These are phyloP conservation scores for Circinella minor DNA, from an alignment of 371 early-diverging fungal genomes.

Conservation along the genomic window DNA sequence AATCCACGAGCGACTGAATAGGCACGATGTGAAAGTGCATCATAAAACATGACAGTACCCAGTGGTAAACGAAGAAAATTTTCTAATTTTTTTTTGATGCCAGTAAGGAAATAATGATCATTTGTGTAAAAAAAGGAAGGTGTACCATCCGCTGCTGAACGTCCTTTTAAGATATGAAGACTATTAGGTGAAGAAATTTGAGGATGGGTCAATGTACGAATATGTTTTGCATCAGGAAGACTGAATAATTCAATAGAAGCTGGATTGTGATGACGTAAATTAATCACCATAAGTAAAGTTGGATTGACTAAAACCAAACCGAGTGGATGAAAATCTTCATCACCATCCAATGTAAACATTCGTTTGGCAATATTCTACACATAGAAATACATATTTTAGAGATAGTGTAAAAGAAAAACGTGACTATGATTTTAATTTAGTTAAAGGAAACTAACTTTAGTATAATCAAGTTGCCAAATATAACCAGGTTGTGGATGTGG, in stretches of 20 bases:
- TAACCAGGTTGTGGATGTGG: slow-evolving; percentile 15
- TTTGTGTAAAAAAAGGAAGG: slow-evolving; percentile 51
- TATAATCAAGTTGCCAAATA: slow-evolving; percentile 41
- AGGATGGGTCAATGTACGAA: slow-evolving; percentile 30
- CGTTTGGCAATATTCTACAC: background rate
- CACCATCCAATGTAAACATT: background rate
- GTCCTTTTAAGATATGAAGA: slow-evolving; percentile 30
- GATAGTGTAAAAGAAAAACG: too few relatives aligned
- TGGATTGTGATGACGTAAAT: slow-evolving; percentile 12
- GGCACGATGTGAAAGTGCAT: slow-evolving; percentile 29
- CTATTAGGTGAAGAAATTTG: slow-evolving; percentile 38
- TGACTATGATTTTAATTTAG: too few relatives aligned
- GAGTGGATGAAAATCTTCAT: slow-evolving; percentile 27
- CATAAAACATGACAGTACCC: slow-evolving; percentile 35
- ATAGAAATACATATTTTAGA: background rate
- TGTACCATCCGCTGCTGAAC: slow-evolving; percentile 31
- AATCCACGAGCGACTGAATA: slow-evolving; percentile 32
- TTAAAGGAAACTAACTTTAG: background rate
- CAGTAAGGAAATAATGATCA: slow-evolving; percentile 31
- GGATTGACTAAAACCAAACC: slow-evolving; percentile 21
- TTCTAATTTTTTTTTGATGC: slow-evolving; percentile 31
- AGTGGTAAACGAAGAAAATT: slow-evolving; percentile 30
- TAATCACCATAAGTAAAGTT: slow-evolving; percentile 23
- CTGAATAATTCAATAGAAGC: slow-evolving; percentile 33
- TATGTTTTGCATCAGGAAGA: slow-evolving; percentile 5